Conservation (phyloP, 2,329 filamentous ascomycete genomes). For the Trichoderma asperellum region DNA sequence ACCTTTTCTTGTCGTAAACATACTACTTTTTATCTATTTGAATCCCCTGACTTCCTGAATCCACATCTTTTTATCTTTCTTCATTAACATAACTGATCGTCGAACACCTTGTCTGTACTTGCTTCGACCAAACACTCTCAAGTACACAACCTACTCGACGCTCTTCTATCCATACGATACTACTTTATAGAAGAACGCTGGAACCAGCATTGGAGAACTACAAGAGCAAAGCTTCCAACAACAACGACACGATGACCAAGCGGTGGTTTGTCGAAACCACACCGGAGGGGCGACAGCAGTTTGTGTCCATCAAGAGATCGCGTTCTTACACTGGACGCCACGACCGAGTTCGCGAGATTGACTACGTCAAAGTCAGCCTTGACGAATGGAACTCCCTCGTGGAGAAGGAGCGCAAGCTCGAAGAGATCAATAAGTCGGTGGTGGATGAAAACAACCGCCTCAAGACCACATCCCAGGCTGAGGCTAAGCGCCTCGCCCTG, state of each 20-base stretch:
- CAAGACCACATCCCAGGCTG: slow-evolving; percentile 43
- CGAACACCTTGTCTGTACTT: background rate
- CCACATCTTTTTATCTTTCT: background rate
- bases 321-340: slow-evolving; percentile 42
- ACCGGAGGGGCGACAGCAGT: slow-evolving; percentile 42
- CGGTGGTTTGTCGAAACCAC: slow-evolving; percentile 45
- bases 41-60: background rate
- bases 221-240: slow-evolving; percentile 19
- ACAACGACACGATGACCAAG: slow-evolving; percentile 40
- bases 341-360: slow-evolving; percentile 40
- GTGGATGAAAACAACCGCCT: slow-evolving; percentile 41
- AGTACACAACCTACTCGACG: background rate
- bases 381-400: slow-evolving; percentile 46
- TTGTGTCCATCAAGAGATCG: slow-evolving; percentile 47
- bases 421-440: slow-evolving; percentile 43
- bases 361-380: slow-evolving; percentile 43
- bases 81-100: background rate
- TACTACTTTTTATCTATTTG: slow-evolving; percentile 9
- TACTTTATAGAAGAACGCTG: background rate
- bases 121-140: background rate
- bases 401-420: slow-evolving; percentile 43
- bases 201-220: background rate
- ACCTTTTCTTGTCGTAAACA: background rate
- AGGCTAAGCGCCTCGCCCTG: slow-evolving; percentile 41
- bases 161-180: slow-evolving; percentile 12